Evolutionary conservation across 768 basidiomycete genomes (phyloP).

Genomic region (Tricholomella constricta): DNA sequence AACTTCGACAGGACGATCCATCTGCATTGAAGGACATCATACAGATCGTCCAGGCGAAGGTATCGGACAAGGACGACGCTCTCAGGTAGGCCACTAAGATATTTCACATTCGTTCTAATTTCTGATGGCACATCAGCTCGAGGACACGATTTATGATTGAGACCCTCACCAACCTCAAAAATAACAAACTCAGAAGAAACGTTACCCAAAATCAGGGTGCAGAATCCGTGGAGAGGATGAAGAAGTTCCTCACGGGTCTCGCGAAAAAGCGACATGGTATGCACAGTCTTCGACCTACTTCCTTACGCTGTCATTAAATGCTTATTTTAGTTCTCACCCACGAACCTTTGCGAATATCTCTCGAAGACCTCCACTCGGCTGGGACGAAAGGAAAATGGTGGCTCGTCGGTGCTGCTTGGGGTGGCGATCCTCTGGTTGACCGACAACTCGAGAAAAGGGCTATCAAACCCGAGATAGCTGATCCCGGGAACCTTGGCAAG

Average conservation of each 20-base stretch:
- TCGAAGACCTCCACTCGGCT: slow-evolving; percentile 82
- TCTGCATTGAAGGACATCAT: slow-evolving; percentile 91
- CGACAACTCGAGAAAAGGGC: slow-evolving; percentile 44
- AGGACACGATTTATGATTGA: slow-evolving; percentile 96
- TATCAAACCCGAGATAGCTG: slow-evolving; percentile 19
- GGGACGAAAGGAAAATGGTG: slow-evolving; percentile 97
- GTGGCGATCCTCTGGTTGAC: slow-evolving; percentile 87
- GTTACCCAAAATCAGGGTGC: slow-evolving; percentile 66
- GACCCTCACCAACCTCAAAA: slow-evolving; percentile 88
- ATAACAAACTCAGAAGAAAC: slow-evolving; percentile 77
- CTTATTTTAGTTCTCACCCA: slow-evolving; percentile 64
- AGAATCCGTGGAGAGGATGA: slow-evolving; percentile 83
- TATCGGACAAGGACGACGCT: slow-evolving; percentile 48
- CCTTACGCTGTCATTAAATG: not conserved
- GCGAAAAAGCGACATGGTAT: slow-evolving; percentile 76
- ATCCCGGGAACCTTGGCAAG: slow-evolving; percentile 54
- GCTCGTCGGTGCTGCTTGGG: slow-evolving; percentile 97
- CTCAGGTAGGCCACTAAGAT: slow-evolving; percentile 46
- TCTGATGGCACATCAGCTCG: slow-evolving; percentile 51
- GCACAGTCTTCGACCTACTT: slow-evolving; percentile 14
- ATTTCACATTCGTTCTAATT: not conserved
- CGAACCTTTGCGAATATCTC: slow-evolving; percentile 83
- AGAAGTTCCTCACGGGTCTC: slow-evolving; percentile 79
- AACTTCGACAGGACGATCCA: slow-evolving; percentile 91
- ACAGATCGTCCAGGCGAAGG: slow-evolving; percentile 73